Percentiles rank a stretch among this genome's conserved stretches.
Conservation (phyloP, 306 rosid genomes). For the Sindora glabra region DNA sequence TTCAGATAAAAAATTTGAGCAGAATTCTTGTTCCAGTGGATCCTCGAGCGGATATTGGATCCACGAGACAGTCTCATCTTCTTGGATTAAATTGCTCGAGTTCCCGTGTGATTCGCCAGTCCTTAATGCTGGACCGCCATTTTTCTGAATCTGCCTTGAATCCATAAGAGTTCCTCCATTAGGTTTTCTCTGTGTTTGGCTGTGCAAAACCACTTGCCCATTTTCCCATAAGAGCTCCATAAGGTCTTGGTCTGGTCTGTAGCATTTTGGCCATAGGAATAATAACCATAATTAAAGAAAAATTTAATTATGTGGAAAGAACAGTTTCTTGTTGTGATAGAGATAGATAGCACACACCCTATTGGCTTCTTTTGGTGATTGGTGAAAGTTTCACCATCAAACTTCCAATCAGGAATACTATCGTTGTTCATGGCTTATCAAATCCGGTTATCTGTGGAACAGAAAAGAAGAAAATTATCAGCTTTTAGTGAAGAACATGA, state of each 20-base stretch:
- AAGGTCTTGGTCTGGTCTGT: constrained; percentile 63
- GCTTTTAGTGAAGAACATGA: too few relatives aligned
- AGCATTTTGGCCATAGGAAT: constrained; percentile 17
- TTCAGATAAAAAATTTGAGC: constrained; percentile 47
- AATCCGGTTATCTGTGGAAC: constrained; percentile 30
- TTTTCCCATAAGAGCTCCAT: constrained; percentile 77
- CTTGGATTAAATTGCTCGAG: constrained; percentile 42
- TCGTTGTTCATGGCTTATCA: constrained; percentile 53
- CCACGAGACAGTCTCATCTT: constrained; percentile 59
- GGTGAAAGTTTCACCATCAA: constrained; percentile 39
- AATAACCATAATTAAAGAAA: constrained; percentile 5
- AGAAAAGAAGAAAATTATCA: constrained; percentile 16
- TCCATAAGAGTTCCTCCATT: constrained; percentile 21
- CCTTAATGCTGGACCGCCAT: constrained; percentile 28
- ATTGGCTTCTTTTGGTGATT: constrained; percentile 45
- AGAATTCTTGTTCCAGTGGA: constrained; percentile 53
- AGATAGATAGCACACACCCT: constrained; percentile 50
- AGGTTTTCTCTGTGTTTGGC: constrained; percentile 51
- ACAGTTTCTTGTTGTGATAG: background rate
- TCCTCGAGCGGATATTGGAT: constrained; percentile 58
- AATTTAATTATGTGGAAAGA: constrained; percentile 11
- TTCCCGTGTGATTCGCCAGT: constrained; percentile 32
- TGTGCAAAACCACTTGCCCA: constrained; percentile 76
- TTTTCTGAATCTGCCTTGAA: constrained; percentile 42
- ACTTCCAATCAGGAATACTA: constrained; percentile 54